Conservation (phyloP, 2,329 filamentous ascomycete genomes). For the Nemania serpens region DNA sequence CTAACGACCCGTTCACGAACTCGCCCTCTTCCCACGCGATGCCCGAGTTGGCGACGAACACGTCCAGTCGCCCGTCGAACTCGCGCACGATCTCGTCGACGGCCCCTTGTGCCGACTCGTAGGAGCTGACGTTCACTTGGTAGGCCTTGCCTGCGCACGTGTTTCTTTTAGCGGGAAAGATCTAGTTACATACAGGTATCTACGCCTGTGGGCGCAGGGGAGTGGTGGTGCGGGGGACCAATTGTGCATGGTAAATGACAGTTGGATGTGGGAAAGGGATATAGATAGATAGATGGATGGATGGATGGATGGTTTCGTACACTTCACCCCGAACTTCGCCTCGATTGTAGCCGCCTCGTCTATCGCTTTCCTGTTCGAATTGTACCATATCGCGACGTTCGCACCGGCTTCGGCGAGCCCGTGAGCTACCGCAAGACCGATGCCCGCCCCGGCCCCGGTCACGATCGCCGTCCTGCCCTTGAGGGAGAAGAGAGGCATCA, state of each 20-base stretch:
- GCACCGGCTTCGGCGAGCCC: constrained; percentile 71
- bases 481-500: constrained; percentile 70
- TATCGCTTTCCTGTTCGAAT: constrained; percentile 68
- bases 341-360: constrained; percentile 66
- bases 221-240: too few species aligned
- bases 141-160: constrained; percentile 58
- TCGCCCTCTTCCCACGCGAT: constrained; percentile 73
- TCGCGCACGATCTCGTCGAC: constrained; percentile 62
- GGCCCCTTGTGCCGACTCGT: constrained; percentile 55
- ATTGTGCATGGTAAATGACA: too few species aligned
- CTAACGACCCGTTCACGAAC: constrained; percentile 67
- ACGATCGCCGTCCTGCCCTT: constrained; percentile 73
- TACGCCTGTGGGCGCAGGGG: too few species aligned
- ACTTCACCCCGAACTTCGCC: constrained; percentile 69
- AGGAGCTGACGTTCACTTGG: constrained; percentile 63
- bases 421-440: constrained; percentile 67
- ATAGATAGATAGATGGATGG: background rate
- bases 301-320: constrained; percentile 53
- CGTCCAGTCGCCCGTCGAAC: constrained; percentile 74
- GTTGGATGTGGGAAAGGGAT: background rate
- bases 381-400: constrained; percentile 75
- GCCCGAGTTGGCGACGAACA: constrained; percentile 80
- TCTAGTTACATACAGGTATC: background rate
- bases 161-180: background rate
- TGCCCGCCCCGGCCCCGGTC: constrained; percentile 60